phyloP scores from a whole-genome alignment of 1,139 yeast species.

The Protomyces lactucae-debilis region DNA sequence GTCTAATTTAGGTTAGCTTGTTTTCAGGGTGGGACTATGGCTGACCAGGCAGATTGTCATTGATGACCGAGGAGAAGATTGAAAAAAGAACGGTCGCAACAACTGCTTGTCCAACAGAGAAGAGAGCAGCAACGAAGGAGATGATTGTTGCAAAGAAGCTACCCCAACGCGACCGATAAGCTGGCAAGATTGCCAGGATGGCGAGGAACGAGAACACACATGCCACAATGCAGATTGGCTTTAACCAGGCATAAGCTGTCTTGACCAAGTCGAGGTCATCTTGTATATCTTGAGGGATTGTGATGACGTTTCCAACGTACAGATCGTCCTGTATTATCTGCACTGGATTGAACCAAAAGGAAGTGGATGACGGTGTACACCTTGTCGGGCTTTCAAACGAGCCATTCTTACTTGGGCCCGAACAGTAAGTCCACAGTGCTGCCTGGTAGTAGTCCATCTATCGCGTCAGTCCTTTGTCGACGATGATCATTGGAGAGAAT shows the following conservation, averaged over 20 bases:
- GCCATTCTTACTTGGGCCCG: not conserved
- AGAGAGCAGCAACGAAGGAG: not conserved
- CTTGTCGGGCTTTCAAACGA: not conserved
- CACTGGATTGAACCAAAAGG: conserved; percentile 4
- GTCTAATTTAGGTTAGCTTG: not conserved
- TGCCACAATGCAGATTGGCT: not conserved
- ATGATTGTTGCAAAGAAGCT: not conserved
- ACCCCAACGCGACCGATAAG: conserved; percentile 1
- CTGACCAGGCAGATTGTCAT: not conserved
- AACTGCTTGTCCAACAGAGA: not conserved
- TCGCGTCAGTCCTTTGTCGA: not conserved
- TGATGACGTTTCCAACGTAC: not conserved
- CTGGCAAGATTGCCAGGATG: not conserved
- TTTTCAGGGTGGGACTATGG: not conserved
- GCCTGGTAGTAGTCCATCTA: conserved; percentile 1
- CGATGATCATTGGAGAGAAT: too few species aligned
- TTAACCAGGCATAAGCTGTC: not conserved
- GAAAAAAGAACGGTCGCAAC: not conserved
- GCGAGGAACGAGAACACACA: not conserved
- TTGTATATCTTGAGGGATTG: not conserved
- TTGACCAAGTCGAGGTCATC: not conserved
- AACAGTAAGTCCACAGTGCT: not conserved
- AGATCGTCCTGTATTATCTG: not conserved
- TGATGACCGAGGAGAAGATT: not conserved
- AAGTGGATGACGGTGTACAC: not conserved